phyloP scores from a whole-genome alignment of 257 asterid genomes.

The Nicotiana tabacum region DNA sequence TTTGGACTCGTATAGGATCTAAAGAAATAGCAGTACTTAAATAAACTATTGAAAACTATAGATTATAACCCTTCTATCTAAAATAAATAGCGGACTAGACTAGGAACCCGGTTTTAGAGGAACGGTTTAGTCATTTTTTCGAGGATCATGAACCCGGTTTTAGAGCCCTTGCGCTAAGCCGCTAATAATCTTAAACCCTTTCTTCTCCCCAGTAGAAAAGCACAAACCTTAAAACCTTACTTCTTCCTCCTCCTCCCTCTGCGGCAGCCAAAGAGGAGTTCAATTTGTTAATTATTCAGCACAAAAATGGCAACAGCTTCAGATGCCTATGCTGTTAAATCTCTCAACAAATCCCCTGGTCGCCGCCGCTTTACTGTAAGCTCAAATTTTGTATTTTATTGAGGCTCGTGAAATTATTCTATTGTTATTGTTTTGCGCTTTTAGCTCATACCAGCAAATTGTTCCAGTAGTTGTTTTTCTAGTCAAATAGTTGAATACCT shows the following conservation, averaged over 20 bases:
- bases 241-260: no score
- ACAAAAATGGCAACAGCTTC: constrained; percentile 61
- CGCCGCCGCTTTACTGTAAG: constrained; percentile 79
- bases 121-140: no score
- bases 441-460: background rate
- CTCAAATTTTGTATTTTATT: background rate
- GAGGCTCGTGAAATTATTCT: no score
- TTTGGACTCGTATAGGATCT: background rate
- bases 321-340: constrained; percentile 64
- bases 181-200: no score
- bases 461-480: background rate
- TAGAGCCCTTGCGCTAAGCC: no score
- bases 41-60: background rate
- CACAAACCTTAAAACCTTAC: no score
- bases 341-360: constrained; percentile 57
- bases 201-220: no score
- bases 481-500: background rate
- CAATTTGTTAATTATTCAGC: background rate
- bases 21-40: background rate
- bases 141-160: no score
- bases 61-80: no score
- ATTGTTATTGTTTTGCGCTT: no score
- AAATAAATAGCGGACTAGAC: no score
- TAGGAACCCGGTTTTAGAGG: no score
- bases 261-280: background rate